Percentiles rank a stretch among this genome's conserved stretches.
phyloP scores from a whole-genome alignment of 2,329 filamentous ascomycete species.

The Botryotinia convoluta region DNA sequence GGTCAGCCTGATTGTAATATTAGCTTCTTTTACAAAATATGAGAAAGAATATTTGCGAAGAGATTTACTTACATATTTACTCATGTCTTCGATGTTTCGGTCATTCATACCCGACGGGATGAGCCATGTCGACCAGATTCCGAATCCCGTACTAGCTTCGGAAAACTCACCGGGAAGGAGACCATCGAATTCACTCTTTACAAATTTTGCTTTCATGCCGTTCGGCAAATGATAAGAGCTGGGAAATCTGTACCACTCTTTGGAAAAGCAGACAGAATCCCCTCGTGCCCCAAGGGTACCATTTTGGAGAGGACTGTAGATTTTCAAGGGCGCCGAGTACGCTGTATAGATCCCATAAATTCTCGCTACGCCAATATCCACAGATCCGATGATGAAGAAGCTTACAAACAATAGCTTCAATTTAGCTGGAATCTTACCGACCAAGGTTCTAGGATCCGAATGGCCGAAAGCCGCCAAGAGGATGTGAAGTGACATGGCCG shows the following conservation, averaged over 20 bases:
- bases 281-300: conserved; percentile 54
- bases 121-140: conserved; percentile 74
- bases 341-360: conserved; percentile 74
- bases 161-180: conserved; percentile 88
- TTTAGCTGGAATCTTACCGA: conserved; percentile 69
- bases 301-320: conserved; percentile 65
- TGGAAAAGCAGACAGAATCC: conserved; percentile 81
- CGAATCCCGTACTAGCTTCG: conserved; percentile 66
- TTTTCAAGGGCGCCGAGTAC: conserved; percentile 75
- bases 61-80: conserved; percentile 69
- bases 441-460: conserved; percentile 61
- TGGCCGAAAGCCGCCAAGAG: conserved; percentile 72
- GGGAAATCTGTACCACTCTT: conserved; percentile 98
- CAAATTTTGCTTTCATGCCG: conserved; percentile 81
- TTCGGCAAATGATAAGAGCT: conserved; percentile 86
- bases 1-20: conserved; percentile 51
- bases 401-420: conserved; percentile 68
- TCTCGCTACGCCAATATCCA: conserved; percentile 67
- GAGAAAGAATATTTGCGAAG: background rate
- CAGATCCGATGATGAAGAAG: conserved; percentile 58
- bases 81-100: conserved; percentile 77
- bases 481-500: conserved; percentile 79
- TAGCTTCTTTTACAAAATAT: background rate
- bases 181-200: conserved; percentile 86
- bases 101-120: conserved; percentile 87